These are phyloP conservation scores for Metschnikowia borealis DNA, from an alignment of 805 yeast genomes.

Conservation along the genomic window DNA sequence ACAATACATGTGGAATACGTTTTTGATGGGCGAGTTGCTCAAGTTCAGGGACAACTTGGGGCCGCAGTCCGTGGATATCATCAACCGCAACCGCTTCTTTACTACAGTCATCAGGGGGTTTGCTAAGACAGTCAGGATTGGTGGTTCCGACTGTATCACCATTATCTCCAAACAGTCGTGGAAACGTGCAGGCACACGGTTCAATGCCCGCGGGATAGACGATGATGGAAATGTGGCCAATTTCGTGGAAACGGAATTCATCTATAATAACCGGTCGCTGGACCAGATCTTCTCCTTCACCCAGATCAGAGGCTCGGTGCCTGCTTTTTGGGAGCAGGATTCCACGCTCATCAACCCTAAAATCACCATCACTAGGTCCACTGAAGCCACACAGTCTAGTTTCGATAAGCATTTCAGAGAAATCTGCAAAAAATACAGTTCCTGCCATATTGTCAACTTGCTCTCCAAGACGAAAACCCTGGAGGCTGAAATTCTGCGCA, in stretches of 20 bases:
- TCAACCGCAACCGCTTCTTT: conserved; percentile 76
- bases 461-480: conserved; percentile 70
- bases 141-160: conserved; percentile 51
- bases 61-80: conserved; percentile 47
- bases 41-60: conserved; percentile 71
- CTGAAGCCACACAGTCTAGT: conserved; percentile 89
- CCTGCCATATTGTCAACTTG: conserved; percentile 83
- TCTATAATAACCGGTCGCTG: conserved; percentile 48
- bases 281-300: conserved; percentile 65
- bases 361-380: conserved; percentile 80
- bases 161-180: conserved; percentile 93
- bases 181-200: conserved; percentile 41
- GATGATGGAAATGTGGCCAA: conserved; percentile 22
- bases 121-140: conserved; percentile 67
- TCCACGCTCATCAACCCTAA: conserved; percentile 87
- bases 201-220: conserved; percentile 21
- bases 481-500: conserved; percentile 66
- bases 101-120: conserved; percentile 95
- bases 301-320: conserved; percentile 94
- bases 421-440: conserved; percentile 72
- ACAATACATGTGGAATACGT: conserved; percentile 96
- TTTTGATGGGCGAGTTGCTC: conserved; percentile 79
- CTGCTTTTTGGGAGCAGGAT: conserved; percentile 97
- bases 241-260: conserved; percentile 61
- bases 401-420: conserved; percentile 77